Percentiles rank a stretch among this genome's conserved stretches.
phyloP scores from a whole-genome alignment of 78 protist genomes.

The Speleostelium caveatum region DNA sequence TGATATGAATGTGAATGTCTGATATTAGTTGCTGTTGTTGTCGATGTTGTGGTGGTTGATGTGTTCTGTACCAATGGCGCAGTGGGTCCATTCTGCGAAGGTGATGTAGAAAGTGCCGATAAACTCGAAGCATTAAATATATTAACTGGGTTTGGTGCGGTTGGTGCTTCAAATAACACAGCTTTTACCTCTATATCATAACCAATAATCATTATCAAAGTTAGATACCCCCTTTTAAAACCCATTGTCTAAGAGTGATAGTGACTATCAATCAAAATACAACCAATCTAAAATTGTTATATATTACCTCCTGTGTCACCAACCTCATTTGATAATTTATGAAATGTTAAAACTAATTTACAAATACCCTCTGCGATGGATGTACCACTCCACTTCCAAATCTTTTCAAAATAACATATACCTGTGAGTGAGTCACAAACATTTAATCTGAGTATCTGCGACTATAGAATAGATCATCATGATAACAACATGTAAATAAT shows the following conservation, averaged over 20 bases:
- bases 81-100: neutral
- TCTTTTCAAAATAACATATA: constrained; percentile 68
- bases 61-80: no score
- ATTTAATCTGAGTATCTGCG: constrained; percentile 52
- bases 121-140: neutral
- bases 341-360: constrained; percentile 70
- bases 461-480: neutral
- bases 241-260: no score
- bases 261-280: no score
- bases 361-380: constrained; percentile 75
- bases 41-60: neutral
- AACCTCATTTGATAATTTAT: constrained; percentile 67
- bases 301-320: constrained; percentile 76
- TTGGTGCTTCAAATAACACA: constrained; percentile 67
- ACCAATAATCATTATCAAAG: no score
- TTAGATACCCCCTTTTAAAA: no score
- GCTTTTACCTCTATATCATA: constrained; percentile 38
- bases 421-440: constrained; percentile 68
- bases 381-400: constrained; percentile 81
- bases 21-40: constrained; percentile 11
- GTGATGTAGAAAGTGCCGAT: neutral
- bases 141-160: constrained; percentile 3
- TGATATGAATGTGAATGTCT: constrained; percentile 36
- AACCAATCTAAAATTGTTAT: no score
- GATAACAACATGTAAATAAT: neutral